These are phyloP conservation scores for Xylariaceae sp. DNA, from an alignment of 2,329 filamentous ascomycete genomes.

Conservation along the genomic window DNA sequence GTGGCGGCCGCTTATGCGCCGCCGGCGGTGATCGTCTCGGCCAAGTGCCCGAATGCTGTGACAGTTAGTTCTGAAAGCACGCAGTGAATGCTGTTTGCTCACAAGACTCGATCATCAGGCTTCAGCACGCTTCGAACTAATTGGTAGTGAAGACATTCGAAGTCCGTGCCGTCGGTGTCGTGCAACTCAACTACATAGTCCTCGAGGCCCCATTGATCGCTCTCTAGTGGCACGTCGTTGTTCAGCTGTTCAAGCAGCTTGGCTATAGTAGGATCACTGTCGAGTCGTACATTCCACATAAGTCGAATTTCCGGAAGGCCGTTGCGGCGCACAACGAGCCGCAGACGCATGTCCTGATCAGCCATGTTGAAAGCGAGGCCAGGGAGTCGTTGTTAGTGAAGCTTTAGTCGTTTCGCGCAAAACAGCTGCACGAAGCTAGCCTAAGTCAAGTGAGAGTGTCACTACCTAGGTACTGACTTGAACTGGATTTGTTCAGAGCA, in stretches of 20 bases:
- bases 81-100: constrained; percentile 41
- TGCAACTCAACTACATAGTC: constrained; percentile 85
- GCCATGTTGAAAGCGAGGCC: constrained; percentile 44
- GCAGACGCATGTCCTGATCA: constrained; percentile 68
- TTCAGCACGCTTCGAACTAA: constrained; percentile 72
- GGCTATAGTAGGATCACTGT: constrained; percentile 71
- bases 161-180: constrained; percentile 63
- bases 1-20: constrained; percentile 76
- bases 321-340: constrained; percentile 75
- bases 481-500: too few relatives aligned
- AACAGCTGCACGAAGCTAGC: too few relatives aligned
- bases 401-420: too few relatives aligned
- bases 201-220: constrained; percentile 82
- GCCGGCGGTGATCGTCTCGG: constrained; percentile 74
- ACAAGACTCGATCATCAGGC: constrained; percentile 85
- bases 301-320: constrained; percentile 74
- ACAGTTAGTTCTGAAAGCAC: background rate
- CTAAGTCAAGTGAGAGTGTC: too few relatives aligned
- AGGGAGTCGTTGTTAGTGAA: too few relatives aligned
- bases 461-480: too few relatives aligned
- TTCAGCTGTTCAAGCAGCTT: constrained; percentile 81
- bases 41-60: constrained; percentile 78
- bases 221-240: constrained; percentile 81
- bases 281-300: constrained; percentile 69
- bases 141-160: constrained; percentile 89